Evolutionary conservation across 345 rosid species (phyloP), one percentile per base, ranked within the genome.

Genomic region (Anastatica hierochuntica): DNA sequence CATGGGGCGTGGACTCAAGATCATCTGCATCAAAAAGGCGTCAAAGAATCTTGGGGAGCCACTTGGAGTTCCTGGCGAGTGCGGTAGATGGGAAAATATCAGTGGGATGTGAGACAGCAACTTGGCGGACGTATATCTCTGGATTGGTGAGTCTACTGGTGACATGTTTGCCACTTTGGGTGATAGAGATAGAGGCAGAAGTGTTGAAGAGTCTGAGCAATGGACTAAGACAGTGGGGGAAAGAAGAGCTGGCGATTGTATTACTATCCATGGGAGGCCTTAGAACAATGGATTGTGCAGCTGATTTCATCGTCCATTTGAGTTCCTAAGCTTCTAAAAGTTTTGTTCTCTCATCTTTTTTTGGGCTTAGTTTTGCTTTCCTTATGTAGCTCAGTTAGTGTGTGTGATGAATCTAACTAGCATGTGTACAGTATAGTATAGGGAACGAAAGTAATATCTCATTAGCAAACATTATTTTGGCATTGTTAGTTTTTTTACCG

Each of bases 1-100:
- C 94, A 5, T 92, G 99, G 99, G 97, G 99, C 1, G 62, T 92
- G 2, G 94, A 85, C 52, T 81, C 90, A 0, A 68, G 83, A 18
- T 69, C 85, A 8, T 62, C 90, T 7, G 75, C 83, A 43, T 81
- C 97, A 15, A 85, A 73, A 68, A 69, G 88, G 12, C 79, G 97
- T n/a, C 78, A 80, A 0, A 76, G 72, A 29, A 71, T 88, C 53
- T 72, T 88, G 2, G 78, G 79, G 9, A 27, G 60, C 36, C 97
- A 92, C 60, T 62, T 92, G 73, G 87, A 83, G 72, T 88, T 85
- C 64, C 72, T 92, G 0, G 94, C 99, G 0, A 80, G 87, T 48
- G 90, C 73, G 18, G 71, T 88, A 3, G 94, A 88, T n/a, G 90
- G 95, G 50, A 85, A 92, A 68, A 79, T 88, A 71, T 72, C 86